Base-by-base conservation (phyloP, 768 basidiomycete genomes). In the Collybia nuda region DNA sequence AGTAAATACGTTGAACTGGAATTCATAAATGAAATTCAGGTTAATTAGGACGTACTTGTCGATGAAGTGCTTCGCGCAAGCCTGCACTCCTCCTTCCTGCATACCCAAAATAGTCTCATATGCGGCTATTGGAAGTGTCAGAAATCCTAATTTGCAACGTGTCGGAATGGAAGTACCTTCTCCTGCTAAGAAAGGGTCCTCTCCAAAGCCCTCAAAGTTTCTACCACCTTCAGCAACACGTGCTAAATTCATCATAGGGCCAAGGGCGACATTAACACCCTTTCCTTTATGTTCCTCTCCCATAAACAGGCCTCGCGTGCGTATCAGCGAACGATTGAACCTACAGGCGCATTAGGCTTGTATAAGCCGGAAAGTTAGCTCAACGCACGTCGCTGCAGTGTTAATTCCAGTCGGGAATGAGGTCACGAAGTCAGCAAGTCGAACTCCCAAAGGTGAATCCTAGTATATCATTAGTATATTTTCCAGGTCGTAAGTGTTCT, bases 191-290 rank as follows among this genome's bases (percentile, higher is more conserved):
- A 80, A 91, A 0, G 90, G 90, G 60, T 91, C 89, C 7, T 76
- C 86, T 18, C 89, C 88, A 47, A 88, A 89, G 18, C 87, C 87
- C 70, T 92, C 90, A 80, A 86, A 92, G 64, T 89, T 88, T 19
- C 90, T 72, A 5, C 90, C 89, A n/a, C 82, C 86, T 59, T 78
- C 70, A 5, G 83, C 79, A 18, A 81, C 66, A 18, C 60, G 75
- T 3, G 80, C 84, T 65, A 90, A 72, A 61, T 89, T 88, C 78
- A 86, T 88, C 81, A 85, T 85, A 0, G 87, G 71, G 12, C 72
- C 73, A 5, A 90, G 72, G 9, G 79, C 82, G 44, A 90, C 69
- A 58, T 92, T 77, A 17, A 85, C 80, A n/a, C 91, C 91, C 62
- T 90, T 88, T 12, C 78, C 80, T 42, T 73, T 72, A 70, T 85